Evolutionary conservation across 805 yeast genomes (phyloP).

Genomic region (Alloascoidea hylecoeti): DNA sequence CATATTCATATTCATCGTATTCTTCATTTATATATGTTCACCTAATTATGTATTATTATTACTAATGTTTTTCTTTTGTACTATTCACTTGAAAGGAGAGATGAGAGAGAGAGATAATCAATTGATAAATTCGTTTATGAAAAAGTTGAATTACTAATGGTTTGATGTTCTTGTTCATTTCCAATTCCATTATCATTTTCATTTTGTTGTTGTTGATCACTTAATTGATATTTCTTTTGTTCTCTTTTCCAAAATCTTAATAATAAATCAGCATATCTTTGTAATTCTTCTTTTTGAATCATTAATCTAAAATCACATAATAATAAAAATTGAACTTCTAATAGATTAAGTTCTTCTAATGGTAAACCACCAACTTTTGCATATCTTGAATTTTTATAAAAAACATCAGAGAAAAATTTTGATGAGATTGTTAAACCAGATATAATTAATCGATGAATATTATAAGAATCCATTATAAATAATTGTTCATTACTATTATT

Average conservation of each 20-base stretch:
- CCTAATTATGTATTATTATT: no score
- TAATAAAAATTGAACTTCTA: slow-evolving; percentile 80
- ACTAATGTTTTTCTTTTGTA: no score
- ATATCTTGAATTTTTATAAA: slow-evolving; percentile 86
- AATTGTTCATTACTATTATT: slow-evolving; percentile 21
- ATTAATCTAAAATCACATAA: slow-evolving; percentile 76
- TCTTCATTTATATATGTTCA: no score
- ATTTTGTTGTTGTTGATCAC: no score
- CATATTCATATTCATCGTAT: no score
- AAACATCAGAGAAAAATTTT: slow-evolving; percentile 87
- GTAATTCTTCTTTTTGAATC: slow-evolving; percentile 84
- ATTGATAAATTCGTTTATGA: no score
- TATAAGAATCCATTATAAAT: slow-evolving; percentile 92
- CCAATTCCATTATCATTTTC: no score
- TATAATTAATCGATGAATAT: slow-evolving; percentile 85
- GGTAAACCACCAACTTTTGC: slow-evolving; percentile 93
- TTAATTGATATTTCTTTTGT: slow-evolving; percentile 34
- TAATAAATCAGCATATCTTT: slow-evolving; percentile 76
- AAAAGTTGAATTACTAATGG: no score
- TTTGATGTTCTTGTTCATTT: no score
- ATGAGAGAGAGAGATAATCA: no score
- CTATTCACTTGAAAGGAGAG: no score
- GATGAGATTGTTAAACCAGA: slow-evolving; percentile 94
- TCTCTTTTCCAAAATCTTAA: slow-evolving; percentile 76
- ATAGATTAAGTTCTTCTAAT: slow-evolving; percentile 79